Evolutionary conservation across 2,329 filamentous ascomycete species (phyloP), one percentile per base, ranked within the genome.

Genomic region (Cryphonectria parasitica): DNA sequence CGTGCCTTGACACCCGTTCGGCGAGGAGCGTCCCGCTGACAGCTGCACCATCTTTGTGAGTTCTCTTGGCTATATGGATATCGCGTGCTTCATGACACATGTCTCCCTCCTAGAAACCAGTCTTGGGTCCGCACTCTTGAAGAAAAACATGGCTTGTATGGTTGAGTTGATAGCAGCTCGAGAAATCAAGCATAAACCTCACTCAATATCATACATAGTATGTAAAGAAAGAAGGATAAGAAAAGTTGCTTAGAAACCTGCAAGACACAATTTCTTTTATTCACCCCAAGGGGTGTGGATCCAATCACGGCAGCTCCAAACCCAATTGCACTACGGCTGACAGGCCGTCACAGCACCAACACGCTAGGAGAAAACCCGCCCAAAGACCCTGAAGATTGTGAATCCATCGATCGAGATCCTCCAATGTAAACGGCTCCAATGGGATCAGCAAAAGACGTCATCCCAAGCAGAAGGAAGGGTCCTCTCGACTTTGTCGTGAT

Each of bases 401-500:
- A 34, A 36, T 39, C 19, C 56, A 61, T 61, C 56, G 56, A 61
- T 61, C 58, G 58, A 61, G 58, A 61, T 61, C 58, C 34, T 36
- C 56, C 52, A 56, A 13, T 56, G 31, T 15, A n/a, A 31, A 34
- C n/a, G 56, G 25, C 56, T 31, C 28, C 2, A 28, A 56, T 15
- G n/a, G 52, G 52, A 5, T 54, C 52, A 25, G n/a, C 54, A 34
- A 31, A 6, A 8, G 28, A 58, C 54, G 54, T 58, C 54, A 58
- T 58, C 13, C 54, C 25, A 28, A 13, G 5, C 54, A 1, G 5
- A 39, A 58, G n/a, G n/a, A 58, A 58, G 54, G 54, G 54, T 58
- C 54, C 54, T 31, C 2, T 17, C 4, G 13, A 17, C 13, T 8
- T 17, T 28, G 13, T 54, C 54, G 54, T 17, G 19, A 8, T 22